These are phyloP conservation scores for Penicillium sp. DNA, from an alignment of 2,329 filamentous ascomycete species.

Conservation along the genomic window DNA sequence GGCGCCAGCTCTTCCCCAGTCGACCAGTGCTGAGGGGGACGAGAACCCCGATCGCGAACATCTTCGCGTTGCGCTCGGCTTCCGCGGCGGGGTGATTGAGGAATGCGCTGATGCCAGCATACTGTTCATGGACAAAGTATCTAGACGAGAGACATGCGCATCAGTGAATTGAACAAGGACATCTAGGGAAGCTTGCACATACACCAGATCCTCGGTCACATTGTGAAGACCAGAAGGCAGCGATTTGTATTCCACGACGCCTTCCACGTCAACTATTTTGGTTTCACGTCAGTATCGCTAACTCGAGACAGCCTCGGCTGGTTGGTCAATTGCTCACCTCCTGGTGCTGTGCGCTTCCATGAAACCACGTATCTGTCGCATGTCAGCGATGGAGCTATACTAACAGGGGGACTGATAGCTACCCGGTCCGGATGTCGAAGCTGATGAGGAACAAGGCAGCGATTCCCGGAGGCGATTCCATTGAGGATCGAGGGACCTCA, in stretches of 20 bases:
- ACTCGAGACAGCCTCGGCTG: constrained; percentile 1
- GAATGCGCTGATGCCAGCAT: constrained; percentile 90
- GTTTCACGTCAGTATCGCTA: constrained; percentile 17
- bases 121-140: constrained; percentile 85
- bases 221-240: constrained; percentile 91
- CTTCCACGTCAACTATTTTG: constrained; percentile 65
- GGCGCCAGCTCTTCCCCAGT: constrained; percentile 84
- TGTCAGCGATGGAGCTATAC: constrained; percentile 15
- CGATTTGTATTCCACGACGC: constrained; percentile 93
- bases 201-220: constrained; percentile 78
- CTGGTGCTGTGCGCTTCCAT: constrained; percentile 75
- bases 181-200: constrained; percentile 17
- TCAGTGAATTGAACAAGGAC: constrained; percentile 8
- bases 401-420: constrained; percentile 34
- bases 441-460: constrained; percentile 84
- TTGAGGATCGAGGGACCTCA: constrained; percentile 34
- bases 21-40: constrained; percentile 84
- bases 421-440: constrained; percentile 91
- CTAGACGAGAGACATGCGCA: constrained; percentile 44
- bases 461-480: constrained; percentile 53
- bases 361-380: constrained; percentile 70
- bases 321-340: constrained; percentile 52
- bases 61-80: constrained; percentile 80
- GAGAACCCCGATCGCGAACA: constrained; percentile 87
- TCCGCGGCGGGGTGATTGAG: constrained; percentile 79